A percentile compares a stretch with the other conserved stretches of the same genome.
Evolutionary conservation across 805 yeast genomes (phyloP).

Genomic region (Suhomyces kilbournensis): DNA sequence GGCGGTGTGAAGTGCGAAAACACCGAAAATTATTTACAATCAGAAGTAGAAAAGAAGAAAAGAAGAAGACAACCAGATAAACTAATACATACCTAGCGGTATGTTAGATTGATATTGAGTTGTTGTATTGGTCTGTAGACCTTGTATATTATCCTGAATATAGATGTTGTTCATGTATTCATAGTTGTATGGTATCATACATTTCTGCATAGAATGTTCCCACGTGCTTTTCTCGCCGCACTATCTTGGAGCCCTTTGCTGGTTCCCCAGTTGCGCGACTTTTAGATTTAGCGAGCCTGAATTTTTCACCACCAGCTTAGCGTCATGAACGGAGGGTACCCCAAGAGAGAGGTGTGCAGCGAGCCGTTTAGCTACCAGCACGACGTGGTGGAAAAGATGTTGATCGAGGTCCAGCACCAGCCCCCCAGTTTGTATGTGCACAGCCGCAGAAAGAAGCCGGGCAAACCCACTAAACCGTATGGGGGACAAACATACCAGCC

Average conservation of each 20-base stretch:
- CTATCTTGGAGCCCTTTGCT: too few relatives aligned
- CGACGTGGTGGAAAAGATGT: constrained; percentile 29
- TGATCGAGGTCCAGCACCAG: constrained; percentile 33
- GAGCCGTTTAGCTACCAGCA: constrained; percentile 36
- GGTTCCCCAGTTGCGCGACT: not conserved
- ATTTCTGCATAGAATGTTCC: too few relatives aligned
- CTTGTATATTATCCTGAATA: not conserved
- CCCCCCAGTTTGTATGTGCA: constrained; percentile 17
- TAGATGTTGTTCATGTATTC: not conserved
- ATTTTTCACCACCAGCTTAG: not conserved
- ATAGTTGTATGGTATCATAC: too few relatives aligned
- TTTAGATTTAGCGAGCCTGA: not conserved
- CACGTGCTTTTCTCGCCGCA: too few relatives aligned
- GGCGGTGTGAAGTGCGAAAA: too few relatives aligned
- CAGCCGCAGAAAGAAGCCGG: not conserved
- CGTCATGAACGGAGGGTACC: constrained; percentile 7
- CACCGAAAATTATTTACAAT: not conserved
- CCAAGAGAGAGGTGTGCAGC: constrained; percentile 22
- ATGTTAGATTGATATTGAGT: too few relatives aligned
- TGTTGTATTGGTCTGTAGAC: not conserved
- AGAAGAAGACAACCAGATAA: too few relatives aligned
- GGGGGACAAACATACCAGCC: not conserved
- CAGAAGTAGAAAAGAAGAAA: too few relatives aligned
- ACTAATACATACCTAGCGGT: too few relatives aligned
- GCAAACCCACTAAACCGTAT: not conserved